Percentiles rank a stretch among this genome's conserved stretches.
Evolutionary conservation across 2,329 filamentous ascomycete genomes (phyloP).

Genomic region (Coniochaeta sp.): DNA sequence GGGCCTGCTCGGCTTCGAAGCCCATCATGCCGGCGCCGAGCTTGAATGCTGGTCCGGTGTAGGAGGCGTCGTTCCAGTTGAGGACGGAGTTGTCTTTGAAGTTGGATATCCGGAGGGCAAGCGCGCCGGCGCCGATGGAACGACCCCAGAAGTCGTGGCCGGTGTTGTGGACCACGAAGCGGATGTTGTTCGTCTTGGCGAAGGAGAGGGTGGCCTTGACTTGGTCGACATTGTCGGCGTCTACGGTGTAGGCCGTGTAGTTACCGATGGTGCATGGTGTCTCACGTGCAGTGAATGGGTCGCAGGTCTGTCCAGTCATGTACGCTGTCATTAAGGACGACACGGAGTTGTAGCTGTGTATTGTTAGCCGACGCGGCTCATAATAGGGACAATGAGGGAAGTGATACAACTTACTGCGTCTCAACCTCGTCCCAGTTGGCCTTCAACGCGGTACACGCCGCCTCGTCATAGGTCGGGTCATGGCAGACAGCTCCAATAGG

Average conservation of each 20-base stretch:
- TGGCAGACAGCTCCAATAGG: constrained; percentile 42
- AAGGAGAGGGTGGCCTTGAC: constrained; percentile 24
- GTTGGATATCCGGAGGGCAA: constrained; percentile 24
- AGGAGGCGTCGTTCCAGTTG: constrained; percentile 13
- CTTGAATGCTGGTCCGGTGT: constrained; percentile 17
- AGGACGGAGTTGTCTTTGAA: constrained; percentile 18
- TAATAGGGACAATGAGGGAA: not conserved
- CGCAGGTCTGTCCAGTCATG: constrained; percentile 22
- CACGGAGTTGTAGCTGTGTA: constrained; percentile 15
- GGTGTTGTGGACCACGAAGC: constrained; percentile 34
- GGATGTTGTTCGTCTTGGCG: constrained; percentile 25
- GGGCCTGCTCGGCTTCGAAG: constrained; percentile 15
- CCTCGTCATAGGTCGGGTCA: constrained; percentile 27
- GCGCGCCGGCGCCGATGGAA: constrained; percentile 18
- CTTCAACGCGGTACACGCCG: constrained; percentile 26
- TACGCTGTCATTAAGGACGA: constrained; percentile 23
- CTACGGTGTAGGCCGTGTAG: constrained; percentile 22
- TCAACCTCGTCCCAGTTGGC: constrained; percentile 15
- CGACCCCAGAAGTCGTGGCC: constrained; percentile 32
- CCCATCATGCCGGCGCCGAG: constrained; percentile 18
- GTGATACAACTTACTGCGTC: constrained; percentile 17
- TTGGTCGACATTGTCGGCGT: constrained; percentile 4
- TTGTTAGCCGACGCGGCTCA: not conserved
- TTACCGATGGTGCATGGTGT: constrained; percentile 27
- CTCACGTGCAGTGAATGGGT: constrained; percentile 23